Evolutionary conservation across 345 rosid genomes (phyloP).

Genomic region (Salix brachista): DNA sequence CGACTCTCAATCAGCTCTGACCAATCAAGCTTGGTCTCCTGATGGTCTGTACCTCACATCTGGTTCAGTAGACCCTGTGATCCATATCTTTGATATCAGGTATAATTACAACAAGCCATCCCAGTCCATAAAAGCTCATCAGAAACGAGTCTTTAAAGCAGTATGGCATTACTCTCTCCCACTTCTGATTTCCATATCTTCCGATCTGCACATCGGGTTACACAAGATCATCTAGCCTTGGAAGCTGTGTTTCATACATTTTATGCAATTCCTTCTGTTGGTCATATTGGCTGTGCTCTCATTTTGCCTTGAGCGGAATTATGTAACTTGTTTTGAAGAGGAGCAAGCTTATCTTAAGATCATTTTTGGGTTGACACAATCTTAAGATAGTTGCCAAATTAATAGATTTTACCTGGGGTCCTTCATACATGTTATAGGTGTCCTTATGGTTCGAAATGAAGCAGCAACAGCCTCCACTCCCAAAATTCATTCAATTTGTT

Average conservation of each 20-base stretch:
- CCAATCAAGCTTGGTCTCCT: constrained; percentile 91
- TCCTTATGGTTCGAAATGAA: not conserved
- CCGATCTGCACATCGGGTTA: constrained; percentile 77
- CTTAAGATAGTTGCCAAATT: not conserved
- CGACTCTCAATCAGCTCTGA: constrained; percentile 85
- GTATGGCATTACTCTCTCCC: constrained; percentile 73
- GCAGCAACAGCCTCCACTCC: not conserved
- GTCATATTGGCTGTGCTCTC: not conserved
- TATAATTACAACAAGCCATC: constrained; percentile 68
- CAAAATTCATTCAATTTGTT: not conserved
- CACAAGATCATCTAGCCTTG: constrained; percentile 41
- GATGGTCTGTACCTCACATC: constrained; percentile 76
- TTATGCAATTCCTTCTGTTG: not conserved
- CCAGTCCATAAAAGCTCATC: constrained; percentile 81
- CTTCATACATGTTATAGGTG: not conserved
- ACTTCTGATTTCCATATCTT: constrained; percentile 78
- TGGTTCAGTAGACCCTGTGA: constrained; percentile 89
- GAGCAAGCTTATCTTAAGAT: not conserved
- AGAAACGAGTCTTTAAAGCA: constrained; percentile 82
- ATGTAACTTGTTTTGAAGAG: not conserved
- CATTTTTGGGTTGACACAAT: not conserved
- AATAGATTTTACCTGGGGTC: not conserved
- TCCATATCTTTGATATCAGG: constrained; percentile 87
- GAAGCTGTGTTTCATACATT: not conserved
- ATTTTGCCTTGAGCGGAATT: not conserved